Conservation (phyloP, 768 basidiomycete species). For the Postia placenta region DNA sequence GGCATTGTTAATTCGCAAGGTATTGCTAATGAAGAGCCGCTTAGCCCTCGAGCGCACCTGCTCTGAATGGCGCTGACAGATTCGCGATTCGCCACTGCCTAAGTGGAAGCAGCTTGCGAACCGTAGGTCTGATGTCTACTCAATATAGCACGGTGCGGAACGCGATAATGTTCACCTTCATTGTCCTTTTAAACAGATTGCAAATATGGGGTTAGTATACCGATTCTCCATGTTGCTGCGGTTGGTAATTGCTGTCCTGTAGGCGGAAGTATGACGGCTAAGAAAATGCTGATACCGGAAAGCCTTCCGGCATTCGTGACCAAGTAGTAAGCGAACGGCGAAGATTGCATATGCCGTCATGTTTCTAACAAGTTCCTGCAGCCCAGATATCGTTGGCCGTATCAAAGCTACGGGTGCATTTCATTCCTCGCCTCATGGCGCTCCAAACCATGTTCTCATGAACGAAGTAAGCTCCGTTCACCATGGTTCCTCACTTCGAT, state of each 20-base stretch:
- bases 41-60: no score
- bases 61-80: no score
- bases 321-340: constrained; percentile 44
- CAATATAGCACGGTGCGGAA: neutral
- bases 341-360: constrained; percentile 8
- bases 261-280: constrained; percentile 73
- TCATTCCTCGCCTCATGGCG: constrained; percentile 50
- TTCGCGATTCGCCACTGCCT: constrained; percentile 68
- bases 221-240: no score
- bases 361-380: constrained; percentile 24
- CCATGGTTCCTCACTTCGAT: no score
- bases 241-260: neutral
- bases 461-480: constrained; percentile 57
- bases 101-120: constrained; percentile 77
- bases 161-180: neutral
- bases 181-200: constrained; percentile 35
- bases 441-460: constrained; percentile 85
- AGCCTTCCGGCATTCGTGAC: constrained; percentile 66
- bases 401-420: constrained; percentile 64
- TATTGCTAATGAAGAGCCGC: no score
- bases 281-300: constrained; percentile 62
- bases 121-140: constrained; percentile 43
- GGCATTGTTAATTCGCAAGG: constrained; percentile 71
- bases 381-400: constrained; percentile 72
- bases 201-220: constrained; percentile 66